Conservation (phyloP, 1,284 basidiomycete species). For the Heterobasidion annosum region DNA sequence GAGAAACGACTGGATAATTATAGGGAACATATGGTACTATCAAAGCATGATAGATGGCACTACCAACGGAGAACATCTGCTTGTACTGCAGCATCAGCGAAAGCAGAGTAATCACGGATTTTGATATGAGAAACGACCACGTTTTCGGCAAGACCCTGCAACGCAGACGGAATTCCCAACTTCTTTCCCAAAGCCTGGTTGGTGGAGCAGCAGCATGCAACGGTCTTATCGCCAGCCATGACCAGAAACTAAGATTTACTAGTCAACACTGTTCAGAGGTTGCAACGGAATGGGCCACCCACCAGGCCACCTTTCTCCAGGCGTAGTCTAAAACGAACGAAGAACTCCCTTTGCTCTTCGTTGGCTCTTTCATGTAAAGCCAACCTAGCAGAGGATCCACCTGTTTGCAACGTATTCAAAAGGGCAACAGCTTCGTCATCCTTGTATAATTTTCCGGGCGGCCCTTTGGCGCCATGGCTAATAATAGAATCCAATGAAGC, state of each 20-base stretch:
- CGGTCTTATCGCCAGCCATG: conserved; percentile 33
- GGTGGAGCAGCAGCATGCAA: conserved; percentile 45
- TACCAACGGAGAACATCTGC: conserved; percentile 12
- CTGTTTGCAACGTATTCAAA: conserved; percentile 38
- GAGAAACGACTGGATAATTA: no score
- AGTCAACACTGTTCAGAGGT: background rate
- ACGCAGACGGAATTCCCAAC: conserved; percentile 22
- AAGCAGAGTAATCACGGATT: conserved; percentile 22
- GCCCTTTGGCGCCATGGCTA: conserved; percentile 25
- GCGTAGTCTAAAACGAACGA: conserved; percentile 32
- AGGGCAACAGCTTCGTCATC: conserved; percentile 31
- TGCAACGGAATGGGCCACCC: conserved; percentile 12
- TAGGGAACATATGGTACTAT: no score
- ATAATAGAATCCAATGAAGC: conserved; percentile 13
- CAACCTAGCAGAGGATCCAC: conserved; percentile 38
- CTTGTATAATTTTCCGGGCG: conserved; percentile 48
- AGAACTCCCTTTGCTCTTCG: conserved; percentile 29
- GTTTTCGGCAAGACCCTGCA: conserved; percentile 24
- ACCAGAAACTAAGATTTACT: conserved; percentile 36
- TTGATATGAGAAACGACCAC: conserved; percentile 24
- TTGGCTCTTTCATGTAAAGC: conserved; percentile 27
- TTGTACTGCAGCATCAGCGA: conserved; percentile 17
- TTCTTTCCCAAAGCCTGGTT: conserved; percentile 32
- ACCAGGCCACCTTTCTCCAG: conserved; percentile 43
- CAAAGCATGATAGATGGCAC: background rate